phyloP scores from a whole-genome alignment of 2,329 filamentous ascomycete genomes.

The Orbilia javanica region DNA sequence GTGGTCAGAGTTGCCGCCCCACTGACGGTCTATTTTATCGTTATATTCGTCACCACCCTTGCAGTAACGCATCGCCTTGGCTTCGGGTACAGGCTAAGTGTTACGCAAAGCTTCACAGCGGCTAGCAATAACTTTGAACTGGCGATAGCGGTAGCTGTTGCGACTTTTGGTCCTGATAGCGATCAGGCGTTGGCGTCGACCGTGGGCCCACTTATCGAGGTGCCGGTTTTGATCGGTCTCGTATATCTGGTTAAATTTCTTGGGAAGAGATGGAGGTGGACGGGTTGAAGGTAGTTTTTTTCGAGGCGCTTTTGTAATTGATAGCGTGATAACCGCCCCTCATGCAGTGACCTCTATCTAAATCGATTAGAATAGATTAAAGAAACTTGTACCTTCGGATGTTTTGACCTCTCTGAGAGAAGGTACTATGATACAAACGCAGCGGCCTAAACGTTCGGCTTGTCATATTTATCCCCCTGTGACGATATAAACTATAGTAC shows the following conservation, averaged over 20 bases:
- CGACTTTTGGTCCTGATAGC: constrained; percentile 81
- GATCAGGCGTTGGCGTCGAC: constrained; percentile 85
- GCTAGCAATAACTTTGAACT: constrained; percentile 95
- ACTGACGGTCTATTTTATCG: constrained; percentile 81
- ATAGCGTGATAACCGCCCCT: too few relatives aligned
- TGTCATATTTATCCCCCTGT: too few relatives aligned
- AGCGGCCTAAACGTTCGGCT: too few relatives aligned
- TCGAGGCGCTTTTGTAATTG: too few relatives aligned
- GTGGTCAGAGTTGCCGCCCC: constrained; percentile 85
- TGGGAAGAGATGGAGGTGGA: constrained; percentile 71
- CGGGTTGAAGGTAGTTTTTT: constrained; percentile 63
- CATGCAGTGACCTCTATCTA: too few relatives aligned
- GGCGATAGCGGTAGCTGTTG: constrained; percentile 87
- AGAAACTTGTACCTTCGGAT: too few relatives aligned
- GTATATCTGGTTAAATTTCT: constrained; percentile 79
- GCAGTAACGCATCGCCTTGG: constrained; percentile 74
- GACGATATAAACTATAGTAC: too few relatives aligned
- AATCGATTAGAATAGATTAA: too few relatives aligned
- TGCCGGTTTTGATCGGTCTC: constrained; percentile 81
- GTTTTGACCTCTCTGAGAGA: too few relatives aligned
- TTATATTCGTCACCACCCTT: constrained; percentile 80
- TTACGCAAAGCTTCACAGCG: constrained; percentile 87
- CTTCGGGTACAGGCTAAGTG: constrained; percentile 76
- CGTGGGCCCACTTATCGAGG: constrained; percentile 87
- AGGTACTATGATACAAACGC: too few relatives aligned